Conservation (phyloP, 768 basidiomycete species). For the Ramaria rubella region DNA sequence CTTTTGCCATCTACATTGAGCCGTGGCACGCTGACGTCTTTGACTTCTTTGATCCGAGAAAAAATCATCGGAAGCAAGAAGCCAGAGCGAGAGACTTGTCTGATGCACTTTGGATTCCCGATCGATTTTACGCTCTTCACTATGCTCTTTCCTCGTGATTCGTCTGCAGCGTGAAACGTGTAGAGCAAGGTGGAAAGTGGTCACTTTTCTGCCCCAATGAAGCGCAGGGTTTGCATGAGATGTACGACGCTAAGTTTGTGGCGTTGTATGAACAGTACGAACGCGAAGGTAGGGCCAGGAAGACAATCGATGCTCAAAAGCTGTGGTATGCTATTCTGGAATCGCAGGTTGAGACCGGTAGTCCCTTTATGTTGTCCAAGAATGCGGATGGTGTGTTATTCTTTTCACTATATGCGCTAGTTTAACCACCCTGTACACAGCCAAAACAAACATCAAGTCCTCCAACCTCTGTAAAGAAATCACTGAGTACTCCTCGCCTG, state of each 20-base stretch:
- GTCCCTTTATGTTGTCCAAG: conserved; percentile 99
- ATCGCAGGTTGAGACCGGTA: conserved; percentile 95
- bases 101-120: conserved; percentile 96
- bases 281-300: conserved; percentile 78
- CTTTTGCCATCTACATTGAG: conserved; percentile 97
- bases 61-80: conserved; percentile 99
- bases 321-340: conserved; percentile 97
- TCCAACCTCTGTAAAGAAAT: conserved; percentile 99
- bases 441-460: conserved; percentile 98
- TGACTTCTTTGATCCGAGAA: conserved; percentile 93
- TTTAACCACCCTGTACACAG: conserved; percentile 31
- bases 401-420: neutral
- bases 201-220: conserved; percentile 97
- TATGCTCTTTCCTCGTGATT: conserved; percentile 6
- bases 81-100: conserved; percentile 93
- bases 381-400: conserved; percentile 73
- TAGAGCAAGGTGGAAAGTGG: conserved; percentile 86
- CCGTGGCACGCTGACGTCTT: conserved; percentile 99
- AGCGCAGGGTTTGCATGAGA: conserved; percentile 83
- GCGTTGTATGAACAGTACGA: conserved; percentile 82
- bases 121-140: conserved; percentile 70
- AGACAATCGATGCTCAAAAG: conserved; percentile 88
- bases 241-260: conserved; percentile 87
- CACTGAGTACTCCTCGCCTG: conserved; percentile 95
- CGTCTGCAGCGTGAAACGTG: conserved; percentile 81